Percentiles rank a stretch among this genome's conserved stretches.
These are phyloP conservation scores for Hordeum marinum DNA, from an alignment of 176 grass and related monocot species.

Conservation along the genomic window DNA sequence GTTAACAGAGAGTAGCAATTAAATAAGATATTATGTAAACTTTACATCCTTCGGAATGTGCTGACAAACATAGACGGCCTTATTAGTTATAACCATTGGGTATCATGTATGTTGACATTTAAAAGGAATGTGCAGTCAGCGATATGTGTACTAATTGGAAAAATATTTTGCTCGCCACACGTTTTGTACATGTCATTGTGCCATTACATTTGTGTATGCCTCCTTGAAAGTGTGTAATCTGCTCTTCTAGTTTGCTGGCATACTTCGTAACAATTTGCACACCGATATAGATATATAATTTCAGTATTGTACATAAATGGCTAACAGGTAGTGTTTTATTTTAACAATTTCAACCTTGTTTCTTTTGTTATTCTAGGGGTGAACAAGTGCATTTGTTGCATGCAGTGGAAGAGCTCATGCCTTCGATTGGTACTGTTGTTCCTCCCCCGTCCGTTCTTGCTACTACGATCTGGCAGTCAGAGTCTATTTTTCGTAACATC, in stretches of 20 bases:
- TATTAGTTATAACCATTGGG: neutral
- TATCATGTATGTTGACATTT: neutral
- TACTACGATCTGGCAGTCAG: constrained; percentile 73
- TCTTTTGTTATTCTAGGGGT: constrained; percentile 48
- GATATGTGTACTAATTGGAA: neutral
- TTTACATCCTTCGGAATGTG: neutral
- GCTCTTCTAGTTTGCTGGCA: neutral
- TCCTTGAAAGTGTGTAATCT: constrained; percentile 6
- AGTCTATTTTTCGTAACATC: constrained; percentile 64
- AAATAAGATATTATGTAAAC: constrained; percentile 5
- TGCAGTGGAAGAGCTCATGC: constrained; percentile 90
- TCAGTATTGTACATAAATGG: neutral
- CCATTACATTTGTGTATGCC: neutral
- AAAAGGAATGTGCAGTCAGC: neutral
- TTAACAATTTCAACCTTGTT: neutral
- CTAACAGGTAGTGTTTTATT: neutral
- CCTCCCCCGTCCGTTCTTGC: constrained; percentile 81
- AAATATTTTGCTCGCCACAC: neutral
- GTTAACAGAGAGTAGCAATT: too few relatives aligned
- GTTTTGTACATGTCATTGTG: neutral
- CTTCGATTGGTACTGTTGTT: constrained; percentile 73
- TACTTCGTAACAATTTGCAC: neutral
- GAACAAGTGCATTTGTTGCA: constrained; percentile 80
- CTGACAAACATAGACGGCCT: neutral
- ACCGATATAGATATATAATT: neutral